Conservation (phyloP, 2,329 filamentous ascomycete species). For the Phyllosticta citribraziliensis region DNA sequence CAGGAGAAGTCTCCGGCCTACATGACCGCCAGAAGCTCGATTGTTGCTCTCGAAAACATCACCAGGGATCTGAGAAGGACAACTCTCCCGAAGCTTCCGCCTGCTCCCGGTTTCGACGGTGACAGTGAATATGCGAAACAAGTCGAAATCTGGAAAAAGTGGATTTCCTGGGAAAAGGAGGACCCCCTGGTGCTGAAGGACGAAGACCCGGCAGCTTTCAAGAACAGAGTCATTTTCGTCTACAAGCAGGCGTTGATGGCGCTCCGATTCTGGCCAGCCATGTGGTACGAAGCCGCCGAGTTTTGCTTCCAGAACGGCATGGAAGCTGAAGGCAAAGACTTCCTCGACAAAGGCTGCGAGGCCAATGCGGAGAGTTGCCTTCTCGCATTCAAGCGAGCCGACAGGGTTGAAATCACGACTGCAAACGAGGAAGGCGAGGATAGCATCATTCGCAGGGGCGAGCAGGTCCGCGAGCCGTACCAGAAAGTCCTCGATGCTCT, state of each 20-base stretch:
- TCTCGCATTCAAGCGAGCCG: conserved; percentile 79
- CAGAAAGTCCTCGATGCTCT: conserved; percentile 74
- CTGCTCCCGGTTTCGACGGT: conserved; percentile 76
- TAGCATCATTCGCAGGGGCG: conserved; percentile 52
- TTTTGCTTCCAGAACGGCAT: conserved; percentile 79
- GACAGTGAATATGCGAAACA: conserved; percentile 76
- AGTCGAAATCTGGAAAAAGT: conserved; percentile 81
- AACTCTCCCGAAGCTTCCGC: conserved; percentile 71
- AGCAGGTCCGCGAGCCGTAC: conserved; percentile 72
- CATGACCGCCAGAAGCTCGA: conserved; percentile 89
- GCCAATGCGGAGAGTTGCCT: conserved; percentile 93
- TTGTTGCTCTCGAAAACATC: conserved; percentile 83
- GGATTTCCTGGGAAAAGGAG: conserved; percentile 92
- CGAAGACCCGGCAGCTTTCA: conserved; percentile 67
- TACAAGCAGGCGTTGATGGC: conserved; percentile 94
- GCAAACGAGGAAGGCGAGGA: conserved; percentile 69
- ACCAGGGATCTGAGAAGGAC: conserved; percentile 66
- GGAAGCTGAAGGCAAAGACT: conserved; percentile 61
- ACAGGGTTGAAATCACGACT: conserved; percentile 72
- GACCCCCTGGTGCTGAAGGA: conserved; percentile 79
- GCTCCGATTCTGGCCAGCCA: conserved; percentile 85
- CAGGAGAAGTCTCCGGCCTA: conserved; percentile 88
- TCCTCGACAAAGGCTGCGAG: conserved; percentile 70
- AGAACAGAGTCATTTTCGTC: conserved; percentile 72
- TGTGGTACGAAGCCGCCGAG: conserved; percentile 91